Percentiles rank a stretch among this genome's conserved stretches.
These are phyloP conservation scores for Aspergillus funiculosus DNA, from an alignment of 495 filamentous ascomycete species.

Conservation along the genomic window DNA sequence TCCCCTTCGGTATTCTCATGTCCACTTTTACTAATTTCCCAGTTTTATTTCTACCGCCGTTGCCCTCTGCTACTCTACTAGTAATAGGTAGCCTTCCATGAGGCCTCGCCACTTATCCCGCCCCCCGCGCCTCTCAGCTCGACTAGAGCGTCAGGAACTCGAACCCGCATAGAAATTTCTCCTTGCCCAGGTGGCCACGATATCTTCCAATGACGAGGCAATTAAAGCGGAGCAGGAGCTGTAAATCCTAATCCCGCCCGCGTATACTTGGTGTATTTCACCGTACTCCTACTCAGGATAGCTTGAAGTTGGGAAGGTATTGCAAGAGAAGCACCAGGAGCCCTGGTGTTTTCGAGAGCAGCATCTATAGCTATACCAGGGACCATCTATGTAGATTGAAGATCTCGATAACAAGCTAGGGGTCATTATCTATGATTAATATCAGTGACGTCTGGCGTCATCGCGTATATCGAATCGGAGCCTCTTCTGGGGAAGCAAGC, in stretches of 20 bases:
- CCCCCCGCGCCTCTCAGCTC: not conserved
- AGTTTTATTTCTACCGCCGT: conserved; percentile 7
- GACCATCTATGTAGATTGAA: conserved; percentile 3
- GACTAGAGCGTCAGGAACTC: conserved; percentile 7
- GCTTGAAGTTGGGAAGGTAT: conserved; percentile 2
- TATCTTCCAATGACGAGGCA: conserved; percentile 1
- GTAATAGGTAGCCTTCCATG: not conserved
- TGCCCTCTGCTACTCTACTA: not conserved
- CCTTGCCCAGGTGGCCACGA: not conserved
- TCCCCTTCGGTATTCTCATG: conserved; percentile 12
- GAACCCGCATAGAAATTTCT: not conserved
- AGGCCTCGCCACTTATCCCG: not conserved
- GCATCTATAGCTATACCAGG: too few species aligned
- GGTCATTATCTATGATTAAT: conserved; percentile 12
- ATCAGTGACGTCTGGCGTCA: conserved; percentile 11
- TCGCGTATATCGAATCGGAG: not conserved
- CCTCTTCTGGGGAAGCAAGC: too few species aligned
- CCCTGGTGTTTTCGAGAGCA: not conserved
- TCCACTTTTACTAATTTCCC: conserved; percentile 9
- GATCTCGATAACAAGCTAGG: conserved; percentile 9
- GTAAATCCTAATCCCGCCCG: conserved; percentile 7
- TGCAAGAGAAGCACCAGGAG: too few species aligned
- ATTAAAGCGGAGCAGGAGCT: conserved; percentile 8
- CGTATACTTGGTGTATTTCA: not conserved
- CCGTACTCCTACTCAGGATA: not conserved